These are phyloP conservation scores for Trichoderma simmonsii DNA, from an alignment of 2,329 filamentous ascomycete species.

Conservation along the genomic window DNA sequence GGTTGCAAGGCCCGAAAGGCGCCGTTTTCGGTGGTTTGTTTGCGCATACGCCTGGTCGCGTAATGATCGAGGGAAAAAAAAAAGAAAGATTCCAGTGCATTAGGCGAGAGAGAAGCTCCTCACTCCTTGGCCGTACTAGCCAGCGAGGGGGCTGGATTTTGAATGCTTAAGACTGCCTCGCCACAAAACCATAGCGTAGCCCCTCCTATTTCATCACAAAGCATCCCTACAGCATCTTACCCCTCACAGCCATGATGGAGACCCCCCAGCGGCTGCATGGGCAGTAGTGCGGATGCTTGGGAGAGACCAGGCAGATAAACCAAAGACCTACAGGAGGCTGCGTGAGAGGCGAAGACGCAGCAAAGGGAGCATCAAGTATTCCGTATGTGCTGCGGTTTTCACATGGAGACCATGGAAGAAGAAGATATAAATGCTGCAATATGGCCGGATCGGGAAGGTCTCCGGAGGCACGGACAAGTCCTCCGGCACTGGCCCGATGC, in stretches of 20 bases:
- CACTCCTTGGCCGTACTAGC: background rate
- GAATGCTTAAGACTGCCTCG: slow-evolving; percentile 7
- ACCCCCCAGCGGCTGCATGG: slow-evolving; percentile 10
- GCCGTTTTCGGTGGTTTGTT: background rate
- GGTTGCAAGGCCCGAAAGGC: background rate
- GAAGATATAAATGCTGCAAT: background rate
- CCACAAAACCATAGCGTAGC: slow-evolving; percentile 12
- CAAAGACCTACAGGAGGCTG: background rate
- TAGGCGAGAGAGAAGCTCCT: background rate
- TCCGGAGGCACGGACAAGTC: slow-evolving; percentile 6
- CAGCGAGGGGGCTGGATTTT: slow-evolving; percentile 7
- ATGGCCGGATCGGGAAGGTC: slow-evolving; percentile 9
- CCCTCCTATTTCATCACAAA: slow-evolving; percentile 10
- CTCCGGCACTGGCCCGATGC: slow-evolving; percentile 6
- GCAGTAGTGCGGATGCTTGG: background rate
- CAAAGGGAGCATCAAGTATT: background rate
- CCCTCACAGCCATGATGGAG: slow-evolving; percentile 11
- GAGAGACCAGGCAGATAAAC: background rate
- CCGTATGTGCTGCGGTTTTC: background rate
- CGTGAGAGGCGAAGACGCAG: background rate
- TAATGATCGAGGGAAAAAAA: background rate
- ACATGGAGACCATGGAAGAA: background rate
- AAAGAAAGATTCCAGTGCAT: slow-evolving; percentile 10
- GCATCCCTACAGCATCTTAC: slow-evolving; percentile 5
- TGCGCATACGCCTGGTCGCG: background rate